Conservation (phyloP, 345 rosid genomes). For the Iberis pinnata region DNA sequence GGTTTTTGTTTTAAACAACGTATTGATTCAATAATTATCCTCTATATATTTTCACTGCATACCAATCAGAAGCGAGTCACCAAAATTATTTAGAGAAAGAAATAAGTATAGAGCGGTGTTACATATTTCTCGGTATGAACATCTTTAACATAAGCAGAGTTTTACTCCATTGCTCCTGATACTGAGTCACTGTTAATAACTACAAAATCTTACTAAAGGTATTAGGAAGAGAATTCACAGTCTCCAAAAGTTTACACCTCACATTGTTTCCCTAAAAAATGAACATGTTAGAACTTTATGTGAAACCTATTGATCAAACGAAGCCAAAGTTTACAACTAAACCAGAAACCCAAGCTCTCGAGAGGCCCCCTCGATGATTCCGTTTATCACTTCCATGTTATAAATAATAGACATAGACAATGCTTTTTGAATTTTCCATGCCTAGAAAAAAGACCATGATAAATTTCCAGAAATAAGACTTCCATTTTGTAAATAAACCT, state of each 20-base stretch:
- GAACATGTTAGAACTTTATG: conserved; percentile 3
- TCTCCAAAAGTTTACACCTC: conserved; percentile 79
- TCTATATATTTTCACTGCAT: no score
- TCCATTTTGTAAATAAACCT: no score
- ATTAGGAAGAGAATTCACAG: conserved; percentile 81
- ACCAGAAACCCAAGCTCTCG: conserved; percentile 98
- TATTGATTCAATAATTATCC: no score
- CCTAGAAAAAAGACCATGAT: no score
- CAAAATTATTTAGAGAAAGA: neutral
- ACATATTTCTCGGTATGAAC: conserved; percentile 84
- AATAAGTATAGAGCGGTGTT: conserved; percentile 28
- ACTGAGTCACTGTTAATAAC: conserved; percentile 62
- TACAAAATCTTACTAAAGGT: conserved; percentile 63
- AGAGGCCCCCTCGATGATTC: conserved; percentile 83
- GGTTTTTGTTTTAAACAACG: no score
- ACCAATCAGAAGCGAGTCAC: conserved; percentile 13
- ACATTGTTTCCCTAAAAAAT: conserved; percentile 72
- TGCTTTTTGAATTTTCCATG: no score
- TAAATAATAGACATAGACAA: no score
- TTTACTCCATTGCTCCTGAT: conserved; percentile 65
- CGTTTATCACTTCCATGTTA: no score
- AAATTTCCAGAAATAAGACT: no score
- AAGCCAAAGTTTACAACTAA: conserved; percentile 16
- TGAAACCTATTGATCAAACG: conserved; percentile 12
- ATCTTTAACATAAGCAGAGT: conserved; percentile 73